A percentile compares a stretch with the other conserved stretches of the same genome.
Evolutionary conservation across 2,329 filamentous ascomycete species (phyloP).

Genomic region (Diplocarpon rosae): DNA sequence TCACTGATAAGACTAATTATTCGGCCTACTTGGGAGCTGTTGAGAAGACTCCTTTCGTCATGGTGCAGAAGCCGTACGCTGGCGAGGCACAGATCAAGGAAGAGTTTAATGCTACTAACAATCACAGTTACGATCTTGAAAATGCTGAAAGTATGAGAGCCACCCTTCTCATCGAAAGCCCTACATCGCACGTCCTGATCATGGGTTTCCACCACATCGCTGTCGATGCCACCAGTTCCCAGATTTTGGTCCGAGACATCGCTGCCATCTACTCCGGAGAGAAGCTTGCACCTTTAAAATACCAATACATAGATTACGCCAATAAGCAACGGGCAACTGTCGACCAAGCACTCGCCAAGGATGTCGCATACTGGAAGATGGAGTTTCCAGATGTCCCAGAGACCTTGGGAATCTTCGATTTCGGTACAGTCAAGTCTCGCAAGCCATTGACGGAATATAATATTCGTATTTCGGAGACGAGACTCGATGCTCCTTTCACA

Average conservation of each 20-base stretch:
- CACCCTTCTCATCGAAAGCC: constrained; percentile 3
- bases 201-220: constrained; percentile 37
- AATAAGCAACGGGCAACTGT: constrained; percentile 25
- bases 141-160: constrained; percentile 4
- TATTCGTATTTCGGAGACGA: constrained; percentile 5
- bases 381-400: constrained; percentile 20
- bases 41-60: constrained; percentile 9
- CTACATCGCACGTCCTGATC: constrained; percentile 30
- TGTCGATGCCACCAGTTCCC: constrained; percentile 36
- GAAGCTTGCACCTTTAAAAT: constrained; percentile 11
- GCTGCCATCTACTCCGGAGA: constrained; percentile 31
- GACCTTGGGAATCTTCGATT: constrained; percentile 26
- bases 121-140: constrained; percentile 5
- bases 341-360: constrained; percentile 22
- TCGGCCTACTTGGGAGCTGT: constrained; percentile 7
- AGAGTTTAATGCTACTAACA: constrained; percentile 6
- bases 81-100: constrained; percentile 8
- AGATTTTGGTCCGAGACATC: constrained; percentile 34
- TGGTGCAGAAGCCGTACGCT: constrained; percentile 7
- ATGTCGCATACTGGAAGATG: constrained; percentile 29
- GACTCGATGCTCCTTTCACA: constrained; percentile 3
- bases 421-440: constrained; percentile 20
- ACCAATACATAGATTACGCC: constrained; percentile 29
- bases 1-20: constrained; percentile 11
- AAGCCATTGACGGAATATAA: constrained; percentile 8